These are phyloP conservation scores for Coemansia sp. DNA, from an alignment of 192 early-diverging fungal species.

Conservation along the genomic window DNA sequence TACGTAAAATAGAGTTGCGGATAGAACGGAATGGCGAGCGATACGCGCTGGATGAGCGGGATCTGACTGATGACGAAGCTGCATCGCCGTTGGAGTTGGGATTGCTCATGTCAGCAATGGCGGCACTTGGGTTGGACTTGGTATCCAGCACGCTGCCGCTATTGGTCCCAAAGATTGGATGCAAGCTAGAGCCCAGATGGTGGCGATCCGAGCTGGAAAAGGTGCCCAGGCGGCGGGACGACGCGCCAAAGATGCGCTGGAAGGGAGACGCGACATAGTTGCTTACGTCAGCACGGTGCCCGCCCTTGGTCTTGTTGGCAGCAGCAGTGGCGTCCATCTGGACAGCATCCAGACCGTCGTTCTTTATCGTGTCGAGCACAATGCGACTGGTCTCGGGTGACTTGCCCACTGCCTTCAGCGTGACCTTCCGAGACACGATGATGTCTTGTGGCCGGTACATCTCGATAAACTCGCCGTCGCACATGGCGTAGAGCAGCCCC, in stretches of 20 bases:
- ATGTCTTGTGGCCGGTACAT: constrained; percentile 59
- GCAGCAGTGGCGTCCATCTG: constrained; percentile 51
- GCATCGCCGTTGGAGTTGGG: neutral
- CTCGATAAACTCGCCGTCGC: constrained; percentile 78
- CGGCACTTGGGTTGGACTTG: constrained; percentile 2
- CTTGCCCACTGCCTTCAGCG: constrained; percentile 64
- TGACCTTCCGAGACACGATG: constrained; percentile 60
- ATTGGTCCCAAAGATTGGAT: neutral
- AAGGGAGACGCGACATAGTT: constrained; percentile 49
- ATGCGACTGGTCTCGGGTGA: constrained; percentile 55
- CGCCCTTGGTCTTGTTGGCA: constrained; percentile 28
- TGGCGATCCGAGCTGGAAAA: neutral
- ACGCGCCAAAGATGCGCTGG: constrained; percentile 47
- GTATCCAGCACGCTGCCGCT: constrained; percentile 18
- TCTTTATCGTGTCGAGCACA: constrained; percentile 56
- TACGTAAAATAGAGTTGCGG: constrained; percentile 21
- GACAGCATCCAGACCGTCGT: constrained; percentile 50
- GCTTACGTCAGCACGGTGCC: constrained; percentile 19
- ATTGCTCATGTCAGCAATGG: neutral
- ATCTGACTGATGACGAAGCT: neutral
- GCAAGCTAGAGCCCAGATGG: no score
- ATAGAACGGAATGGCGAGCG: constrained; percentile 19
- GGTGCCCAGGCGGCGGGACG: constrained; percentile 1
- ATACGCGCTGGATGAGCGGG: constrained; percentile 8
- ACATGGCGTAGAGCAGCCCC: constrained; percentile 65